phyloP scores from a whole-genome alignment of 768 basidiomycete genomes.

The Leccinum olivaceopallidum region DNA sequence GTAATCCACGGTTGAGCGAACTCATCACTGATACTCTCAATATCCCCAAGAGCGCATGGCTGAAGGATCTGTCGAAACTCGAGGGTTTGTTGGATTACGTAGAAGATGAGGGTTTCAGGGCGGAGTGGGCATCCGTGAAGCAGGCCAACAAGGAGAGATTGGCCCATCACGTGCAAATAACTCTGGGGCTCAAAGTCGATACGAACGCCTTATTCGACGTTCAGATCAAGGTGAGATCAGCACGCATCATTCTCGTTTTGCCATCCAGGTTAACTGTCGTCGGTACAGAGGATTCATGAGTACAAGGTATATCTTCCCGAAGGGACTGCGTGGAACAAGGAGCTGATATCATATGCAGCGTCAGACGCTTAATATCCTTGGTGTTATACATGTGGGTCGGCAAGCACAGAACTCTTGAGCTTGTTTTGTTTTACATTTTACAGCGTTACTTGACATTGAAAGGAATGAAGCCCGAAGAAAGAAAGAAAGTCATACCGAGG shows the following conservation, averaged over 20 bases:
- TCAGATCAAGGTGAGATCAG: constrained; percentile 69
- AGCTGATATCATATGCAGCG: constrained; percentile 46
- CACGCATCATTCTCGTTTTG: neutral
- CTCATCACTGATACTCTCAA: constrained; percentile 85
- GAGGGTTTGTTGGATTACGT: constrained; percentile 64
- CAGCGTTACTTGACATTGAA: constrained; percentile 85
- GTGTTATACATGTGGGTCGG: constrained; percentile 73
- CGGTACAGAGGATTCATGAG: constrained; percentile 78
- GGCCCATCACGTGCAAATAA: constrained; percentile 70
- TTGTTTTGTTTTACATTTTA: constrained; percentile 5
- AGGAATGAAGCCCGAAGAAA: constrained; percentile 71
- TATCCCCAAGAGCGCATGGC: constrained; percentile 74
- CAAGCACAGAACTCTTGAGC: neutral
- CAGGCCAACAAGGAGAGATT: constrained; percentile 89
- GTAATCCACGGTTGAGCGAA: constrained; percentile 84
- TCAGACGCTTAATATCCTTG: constrained; percentile 92
- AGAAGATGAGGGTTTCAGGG: constrained; percentile 65
- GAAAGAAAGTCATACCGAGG: constrained; percentile 79
- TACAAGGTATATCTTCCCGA: constrained; percentile 60
- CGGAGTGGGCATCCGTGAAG: constrained; percentile 84
- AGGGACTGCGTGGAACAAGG: neutral
- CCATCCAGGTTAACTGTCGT: neutral
- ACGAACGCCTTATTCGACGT: constrained; percentile 85
- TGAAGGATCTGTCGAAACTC: constrained; percentile 80
- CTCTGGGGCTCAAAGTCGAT: constrained; percentile 69